Conservation (phyloP, 768 basidiomycete genomes). For the Gautieria morchelliformis region DNA sequence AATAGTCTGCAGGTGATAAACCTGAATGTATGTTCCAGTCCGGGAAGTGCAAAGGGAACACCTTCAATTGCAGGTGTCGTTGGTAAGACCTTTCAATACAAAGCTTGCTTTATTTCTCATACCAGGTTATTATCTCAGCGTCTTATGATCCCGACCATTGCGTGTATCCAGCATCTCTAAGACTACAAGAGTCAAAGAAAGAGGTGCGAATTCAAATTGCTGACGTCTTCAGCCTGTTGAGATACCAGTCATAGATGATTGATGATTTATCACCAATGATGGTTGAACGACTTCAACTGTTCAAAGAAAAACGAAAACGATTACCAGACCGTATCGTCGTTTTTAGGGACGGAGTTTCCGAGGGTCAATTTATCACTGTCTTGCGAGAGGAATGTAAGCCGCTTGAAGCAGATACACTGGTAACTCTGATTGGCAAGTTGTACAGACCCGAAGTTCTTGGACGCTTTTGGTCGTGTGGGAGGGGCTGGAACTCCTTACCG, state of each 20-base stretch:
- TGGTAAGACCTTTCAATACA: slow-evolving; percentile 34
- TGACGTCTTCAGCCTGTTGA: not conserved
- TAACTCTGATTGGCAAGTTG: not conserved
- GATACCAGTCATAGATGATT: slow-evolving; percentile 38
- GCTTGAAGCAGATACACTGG: not conserved
- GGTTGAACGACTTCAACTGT: slow-evolving; percentile 54
- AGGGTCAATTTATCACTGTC: slow-evolving; percentile 28
- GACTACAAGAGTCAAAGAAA: slow-evolving; percentile 60
- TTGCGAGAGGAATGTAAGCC: slow-evolving; percentile 4
- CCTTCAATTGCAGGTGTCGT: slow-evolving; percentile 82
- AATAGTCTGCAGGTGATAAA: slow-evolving; percentile 8
- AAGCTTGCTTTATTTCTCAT: not conserved
- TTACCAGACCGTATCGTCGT: slow-evolving; percentile 64
- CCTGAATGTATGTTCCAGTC: slow-evolving; percentile 44
- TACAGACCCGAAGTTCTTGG: slow-evolving; percentile 27
- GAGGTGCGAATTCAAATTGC: slow-evolving; percentile 39
- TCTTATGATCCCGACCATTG: slow-evolving; percentile 47
- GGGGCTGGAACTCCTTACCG: slow-evolving; percentile 38
- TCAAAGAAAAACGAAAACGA: slow-evolving; percentile 35
- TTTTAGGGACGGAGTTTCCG: slow-evolving; percentile 78
- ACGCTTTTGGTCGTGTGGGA: slow-evolving; percentile 49
- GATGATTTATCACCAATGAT: slow-evolving; percentile 58
- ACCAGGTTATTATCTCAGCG: not conserved
- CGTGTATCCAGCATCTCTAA: slow-evolving; percentile 68
- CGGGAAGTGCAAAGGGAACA: slow-evolving; percentile 61